phyloP scores from a whole-genome alignment of 768 basidiomycete genomes.

The Sutorius australiensis region DNA sequence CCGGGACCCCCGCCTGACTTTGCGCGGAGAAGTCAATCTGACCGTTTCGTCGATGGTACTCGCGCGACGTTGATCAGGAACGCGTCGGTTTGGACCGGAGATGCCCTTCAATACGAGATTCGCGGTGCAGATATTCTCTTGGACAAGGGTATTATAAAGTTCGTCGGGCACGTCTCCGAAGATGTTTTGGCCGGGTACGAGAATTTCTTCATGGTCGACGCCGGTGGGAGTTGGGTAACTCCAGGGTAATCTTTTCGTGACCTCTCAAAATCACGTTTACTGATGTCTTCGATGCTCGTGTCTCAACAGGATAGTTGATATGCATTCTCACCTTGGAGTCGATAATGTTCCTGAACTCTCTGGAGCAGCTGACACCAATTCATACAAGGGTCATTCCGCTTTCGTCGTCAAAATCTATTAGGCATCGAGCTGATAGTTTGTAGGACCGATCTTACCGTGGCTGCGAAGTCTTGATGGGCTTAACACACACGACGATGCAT shows the following conservation, averaged over 20 bases:
- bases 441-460: slow-evolving; percentile 66
- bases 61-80: slow-evolving; percentile 40
- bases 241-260: slow-evolving; percentile 47
- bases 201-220: slow-evolving; percentile 57
- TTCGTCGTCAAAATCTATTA: background rate
- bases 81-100: slow-evolving; percentile 53
- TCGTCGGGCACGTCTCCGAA: slow-evolving; percentile 40
- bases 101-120: slow-evolving; percentile 34
- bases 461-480: slow-evolving; percentile 80
- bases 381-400: slow-evolving; percentile 41
- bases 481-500: slow-evolving; percentile 80
- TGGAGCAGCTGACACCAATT: slow-evolving; percentile 59
- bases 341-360: slow-evolving; percentile 52
- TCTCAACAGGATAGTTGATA: slow-evolving; percentile 47
- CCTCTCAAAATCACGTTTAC: slow-evolving; percentile 30
- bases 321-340: slow-evolving; percentile 81
- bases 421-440: background rate
- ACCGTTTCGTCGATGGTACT: slow-evolving; percentile 38
- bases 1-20: slow-evolving; percentile 39
- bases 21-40: slow-evolving; percentile 33
- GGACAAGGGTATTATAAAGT: slow-evolving; percentile 37
- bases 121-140: slow-evolving; percentile 39
- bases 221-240: slow-evolving; percentile 63
- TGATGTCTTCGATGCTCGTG: slow-evolving; percentile 36
- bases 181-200: slow-evolving; percentile 30